A percentile compares a stretch with the other conserved stretches of the same genome.
Conservation (phyloP, 176 grass and related monocot species). For the Tuctoria greenei region DNA sequence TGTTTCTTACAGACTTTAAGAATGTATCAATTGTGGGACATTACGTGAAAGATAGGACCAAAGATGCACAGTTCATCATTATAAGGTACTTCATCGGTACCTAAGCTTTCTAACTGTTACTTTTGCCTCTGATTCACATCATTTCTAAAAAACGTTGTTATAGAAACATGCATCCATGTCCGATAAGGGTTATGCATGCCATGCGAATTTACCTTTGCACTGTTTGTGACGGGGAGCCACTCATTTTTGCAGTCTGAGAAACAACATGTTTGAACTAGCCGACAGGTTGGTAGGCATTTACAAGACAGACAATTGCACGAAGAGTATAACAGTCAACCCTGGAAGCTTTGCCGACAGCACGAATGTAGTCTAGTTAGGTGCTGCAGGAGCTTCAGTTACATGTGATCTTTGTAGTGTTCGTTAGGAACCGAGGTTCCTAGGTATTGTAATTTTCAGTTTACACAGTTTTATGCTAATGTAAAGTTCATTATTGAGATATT, state of each 20-base stretch:
- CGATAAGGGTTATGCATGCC: neutral
- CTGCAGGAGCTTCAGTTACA: neutral
- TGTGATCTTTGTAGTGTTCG: slow-evolving; percentile 30
- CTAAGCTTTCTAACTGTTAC: neutral
- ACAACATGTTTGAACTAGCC: slow-evolving; percentile 98
- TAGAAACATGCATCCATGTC: neutral
- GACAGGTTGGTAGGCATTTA: slow-evolving; percentile 94
- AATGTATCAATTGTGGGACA: slow-evolving; percentile 98
- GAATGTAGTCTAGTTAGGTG: slow-evolving; percentile 35
- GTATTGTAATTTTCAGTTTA: neutral
- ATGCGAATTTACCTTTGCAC: neutral
- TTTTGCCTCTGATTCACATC: neutral
- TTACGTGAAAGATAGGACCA: slow-evolving; percentile 95
- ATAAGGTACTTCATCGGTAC: slow-evolving; percentile 56
- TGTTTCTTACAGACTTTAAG: slow-evolving; percentile 77
- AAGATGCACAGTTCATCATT: slow-evolving; percentile 98
- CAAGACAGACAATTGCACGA: slow-evolving; percentile 99
- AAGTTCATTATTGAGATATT: neutral
- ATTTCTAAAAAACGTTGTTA: neutral
- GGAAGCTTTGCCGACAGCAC: slow-evolving; percentile 56
- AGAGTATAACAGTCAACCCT: slow-evolving; percentile 87
- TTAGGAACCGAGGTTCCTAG: slow-evolving; percentile 52
- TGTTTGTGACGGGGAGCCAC: neutral
- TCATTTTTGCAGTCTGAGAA: slow-evolving; percentile 67
- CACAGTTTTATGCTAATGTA: neutral